phyloP scores from a whole-genome alignment of 306 rosid genomes.

The Hippophae tibetana region DNA sequence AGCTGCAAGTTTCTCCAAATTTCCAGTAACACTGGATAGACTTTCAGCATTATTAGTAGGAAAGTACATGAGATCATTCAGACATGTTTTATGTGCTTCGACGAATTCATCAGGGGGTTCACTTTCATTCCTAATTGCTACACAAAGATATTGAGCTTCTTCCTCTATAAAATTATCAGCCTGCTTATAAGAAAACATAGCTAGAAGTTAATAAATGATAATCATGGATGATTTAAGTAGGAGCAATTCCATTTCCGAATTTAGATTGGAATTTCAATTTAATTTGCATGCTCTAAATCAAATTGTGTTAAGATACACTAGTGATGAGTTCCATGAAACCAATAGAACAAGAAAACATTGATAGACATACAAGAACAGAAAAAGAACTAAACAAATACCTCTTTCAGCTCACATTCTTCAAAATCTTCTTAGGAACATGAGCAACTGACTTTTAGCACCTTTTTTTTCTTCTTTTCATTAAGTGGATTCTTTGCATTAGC shows the following conservation, averaged over 20 bases:
- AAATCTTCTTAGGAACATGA: constrained; percentile 59
- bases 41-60: constrained; percentile 72
- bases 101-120: constrained; percentile 74
- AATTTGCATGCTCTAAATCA: not conserved
- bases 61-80: constrained; percentile 76
- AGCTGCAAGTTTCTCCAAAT: constrained; percentile 77
- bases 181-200: constrained; percentile 31
- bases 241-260: too few species aligned
- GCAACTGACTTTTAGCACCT: constrained; percentile 34
- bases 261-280: not conserved
- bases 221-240: not conserved
- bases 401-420: constrained; percentile 65
- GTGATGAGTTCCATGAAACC: not conserved
- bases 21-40: constrained; percentile 80
- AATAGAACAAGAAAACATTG: not conserved
- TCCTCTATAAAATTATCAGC: constrained; percentile 64
- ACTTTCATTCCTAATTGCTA: constrained; percentile 78
- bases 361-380: constrained; percentile 3
- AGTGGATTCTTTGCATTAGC: constrained; percentile 80
- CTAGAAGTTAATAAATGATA: constrained; percentile 12
- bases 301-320: not conserved
- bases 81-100: constrained; percentile 77
- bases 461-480: constrained; percentile 66
- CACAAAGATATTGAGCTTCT: constrained; percentile 62
- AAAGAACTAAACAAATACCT: constrained; percentile 30